Evolutionary conservation across 2,329 filamentous ascomycete species (phyloP), one percentile per base, ranked within the genome.

Genomic region (Xylaria polymorpha): DNA sequence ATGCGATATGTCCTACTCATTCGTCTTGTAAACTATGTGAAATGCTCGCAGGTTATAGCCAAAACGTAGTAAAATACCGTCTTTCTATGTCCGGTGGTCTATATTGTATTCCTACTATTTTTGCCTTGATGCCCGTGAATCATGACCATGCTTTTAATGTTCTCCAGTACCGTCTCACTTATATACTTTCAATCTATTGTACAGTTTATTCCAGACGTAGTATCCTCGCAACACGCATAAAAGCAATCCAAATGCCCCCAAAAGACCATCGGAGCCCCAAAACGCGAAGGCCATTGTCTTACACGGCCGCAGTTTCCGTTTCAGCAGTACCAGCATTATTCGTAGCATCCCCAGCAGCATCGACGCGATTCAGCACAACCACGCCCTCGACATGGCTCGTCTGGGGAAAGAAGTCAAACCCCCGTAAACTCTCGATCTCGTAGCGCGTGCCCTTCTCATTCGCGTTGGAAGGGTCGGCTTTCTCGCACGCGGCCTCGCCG

Each of bases 321-420:
- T 12, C 25, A n/a, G 50, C 9, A n/a, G 29, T 41, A n/a, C 37
- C 9, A 14, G 29, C 48, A n/a, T 29, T 29, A 2, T 64, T 12
- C 8, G 10, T 8, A 3, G 3, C 10, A 32, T 1, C 39, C 22
- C 9, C 4, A 20, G 20, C 61, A 2, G 78, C 77, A 43, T 88
- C 86, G 15, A 88, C 83, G 71, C 88, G 82, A 72, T 88, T 91
- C 74, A 92, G 77, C 41, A 91, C 86, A 4, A 88, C 89, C 48
- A 91, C 88, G 55, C 90, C 89, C 78, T 92, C 90, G 0, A 92
- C 90, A 76, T 92, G 90, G 1, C 87, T 86, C 22, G 90, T 92
- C 81, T 98, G 95, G 14, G 96, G 96, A 81, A 99, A 99, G 81
- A 99, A 98, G 79, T 99, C 96, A 77, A 98, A 98, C 0, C 95